Base-by-base conservation (phyloP, 2,329 filamentous ascomycete genomes). In the Fusarium oxysporum region DNA sequence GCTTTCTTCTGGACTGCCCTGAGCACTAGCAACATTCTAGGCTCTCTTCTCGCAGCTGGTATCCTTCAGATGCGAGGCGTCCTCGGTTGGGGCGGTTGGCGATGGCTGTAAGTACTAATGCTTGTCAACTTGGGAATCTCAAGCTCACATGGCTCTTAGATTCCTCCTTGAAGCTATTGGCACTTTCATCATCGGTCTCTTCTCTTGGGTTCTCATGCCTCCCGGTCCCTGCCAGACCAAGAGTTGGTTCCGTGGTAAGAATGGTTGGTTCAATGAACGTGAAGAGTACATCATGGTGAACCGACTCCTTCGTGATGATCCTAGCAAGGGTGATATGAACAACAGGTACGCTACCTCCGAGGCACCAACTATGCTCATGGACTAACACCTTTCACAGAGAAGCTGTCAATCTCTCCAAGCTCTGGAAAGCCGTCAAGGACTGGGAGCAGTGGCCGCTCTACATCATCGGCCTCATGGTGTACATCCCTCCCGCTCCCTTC, bases 1-100 rank as follows among this genome's bases (percentile, higher is more conserved):
- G 89, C 78, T 16, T 89, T 73, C 89, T 94, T 94, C 82, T 95
- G 92, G 92, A 89, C 90, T 0, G 87, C 91, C 0, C 89, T 92
- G 17, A 87, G 87, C 63, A 84, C 84, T 0, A 87, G 87, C 0
- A 84, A 87, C 44, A 88, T 91, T 37, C 74, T 84, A 1, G 89
- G 58, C 76, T 88, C 84, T 77, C 84, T 77, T 84, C 88, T 66
- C 85, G 90, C 82, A 0, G 80, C 79, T 14, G 82, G 82, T 3
- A 76, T 82, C n/a, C 62, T 81, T 8, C 79, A 80, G 53, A 62
- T 85, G 79, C 76, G 83, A 47, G 83, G 83, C 4, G 66, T 84
- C 8, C 65, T 73, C 0, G 81, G 80, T 21, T 80, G 78, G 76
- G 78, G 80, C 5, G 83, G 83, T 5, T 85, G 84, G 84, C 77